Evolutionary conservation across 495 filamentous ascomycete genomes (phyloP), one percentile per base, ranked within the genome.

Genomic region (Podospora pseudocomata): DNA sequence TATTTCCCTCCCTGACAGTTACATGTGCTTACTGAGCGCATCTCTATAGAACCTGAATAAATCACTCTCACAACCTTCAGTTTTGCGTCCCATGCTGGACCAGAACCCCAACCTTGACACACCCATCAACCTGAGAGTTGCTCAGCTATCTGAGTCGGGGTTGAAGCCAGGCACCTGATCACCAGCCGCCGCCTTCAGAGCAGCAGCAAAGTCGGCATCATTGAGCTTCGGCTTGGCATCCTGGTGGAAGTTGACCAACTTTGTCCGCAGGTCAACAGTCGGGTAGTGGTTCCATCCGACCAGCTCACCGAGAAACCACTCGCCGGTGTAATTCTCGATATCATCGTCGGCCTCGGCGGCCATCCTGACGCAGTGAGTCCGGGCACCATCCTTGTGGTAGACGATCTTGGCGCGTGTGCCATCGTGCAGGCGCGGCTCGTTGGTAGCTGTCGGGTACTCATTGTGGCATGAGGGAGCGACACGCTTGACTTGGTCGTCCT

Each of bases 381-480:
- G 19, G 9, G 71, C 23, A 0, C 73, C 77, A 32, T 77, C 74
- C 61, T 75, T 76, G 55, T 77, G 67, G 44, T 65, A 69, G 13
- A 77, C 75, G 55, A 77, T 63, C 69, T 77, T 77, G 54, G 72
- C 30, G 44, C 73, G 72, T 11, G 68, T 69, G 56, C 39, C 28
- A 5, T 55, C 23, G 23, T 19, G 26, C 67, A 67, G 6, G 65
- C 71, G 64, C 27, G 32, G 57, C 67, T 34, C 26, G n/a, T 69
- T 28, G 39, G 20, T 58, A 5, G 55, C 26, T 44, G 16, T 28
- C 65, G 74, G 63, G 62, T 75, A 79, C 20, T 68, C 67, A 20
- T 72, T 76, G 39, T 79, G 77, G 9, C 69, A 67, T 55, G 75
- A 78, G 0, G 66, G 72, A 2, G 77, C 68, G 2, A 79, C 77